Evolutionary conservation across 1,284 basidiomycete species (phyloP).

Genomic region (Rhodotorula sp.): DNA sequence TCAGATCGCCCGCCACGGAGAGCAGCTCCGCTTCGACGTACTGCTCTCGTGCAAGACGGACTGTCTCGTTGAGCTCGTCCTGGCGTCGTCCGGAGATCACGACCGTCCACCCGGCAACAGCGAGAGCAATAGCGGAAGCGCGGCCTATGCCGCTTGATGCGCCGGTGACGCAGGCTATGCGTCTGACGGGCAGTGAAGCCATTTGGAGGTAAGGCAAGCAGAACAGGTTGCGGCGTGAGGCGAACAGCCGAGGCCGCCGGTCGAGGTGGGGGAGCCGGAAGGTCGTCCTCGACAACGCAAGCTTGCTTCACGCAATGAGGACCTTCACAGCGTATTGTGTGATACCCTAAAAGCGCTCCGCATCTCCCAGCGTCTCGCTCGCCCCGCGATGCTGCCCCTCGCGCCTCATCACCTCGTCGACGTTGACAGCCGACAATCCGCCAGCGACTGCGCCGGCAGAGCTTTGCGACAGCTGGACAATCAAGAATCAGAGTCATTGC

Average conservation of each 20-base stretch:
- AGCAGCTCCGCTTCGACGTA: constrained; percentile 51
- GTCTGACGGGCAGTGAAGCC: background rate
- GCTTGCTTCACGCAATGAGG: too few species aligned
- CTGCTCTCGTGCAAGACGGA: constrained; percentile 54
- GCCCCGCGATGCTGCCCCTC: too few species aligned
- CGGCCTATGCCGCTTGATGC: constrained; percentile 56
- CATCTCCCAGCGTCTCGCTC: too few species aligned
- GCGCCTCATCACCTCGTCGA: too few species aligned
- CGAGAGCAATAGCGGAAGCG: constrained; percentile 58
- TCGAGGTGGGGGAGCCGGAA: background rate
- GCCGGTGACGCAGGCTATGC: constrained; percentile 41
- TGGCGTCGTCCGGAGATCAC: constrained; percentile 62
- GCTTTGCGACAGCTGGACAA: too few species aligned
- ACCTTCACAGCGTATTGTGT: too few species aligned
- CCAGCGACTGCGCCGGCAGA: too few species aligned
- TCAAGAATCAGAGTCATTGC: too few species aligned
- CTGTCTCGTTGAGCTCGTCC: constrained; percentile 64
- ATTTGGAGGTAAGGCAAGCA: background rate
- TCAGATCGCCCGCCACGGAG: constrained; percentile 64
- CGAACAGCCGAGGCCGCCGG: too few species aligned
- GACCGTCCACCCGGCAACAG: constrained; percentile 63
- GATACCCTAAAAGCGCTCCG: too few species aligned
- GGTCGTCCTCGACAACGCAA: too few species aligned
- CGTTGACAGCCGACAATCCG: too few species aligned
- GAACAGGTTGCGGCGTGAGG: background rate